Percentiles rank a stretch among this genome's conserved stretches.
These are phyloP conservation scores for Sarocladium oryzae DNA, from an alignment of 2,329 filamentous ascomycete species.

Conservation along the genomic window DNA sequence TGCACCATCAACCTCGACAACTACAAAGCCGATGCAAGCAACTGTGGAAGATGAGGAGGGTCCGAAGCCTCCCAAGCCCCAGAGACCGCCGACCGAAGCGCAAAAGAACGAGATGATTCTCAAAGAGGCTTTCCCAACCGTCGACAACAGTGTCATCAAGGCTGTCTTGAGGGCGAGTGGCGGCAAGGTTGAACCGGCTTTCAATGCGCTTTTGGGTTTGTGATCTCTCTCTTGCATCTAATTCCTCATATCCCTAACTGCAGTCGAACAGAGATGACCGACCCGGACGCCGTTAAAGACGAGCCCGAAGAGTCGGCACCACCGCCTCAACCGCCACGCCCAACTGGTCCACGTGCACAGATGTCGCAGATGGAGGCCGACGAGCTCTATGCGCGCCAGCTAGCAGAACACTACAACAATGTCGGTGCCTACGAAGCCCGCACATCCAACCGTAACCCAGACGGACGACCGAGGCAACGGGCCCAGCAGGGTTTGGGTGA, in stretches of 20 bases:
- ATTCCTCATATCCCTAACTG: slow-evolving; percentile 11
- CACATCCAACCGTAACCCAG: slow-evolving; percentile 37
- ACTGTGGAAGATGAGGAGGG: slow-evolving; percentile 22
- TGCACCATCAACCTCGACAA: slow-evolving; percentile 18
- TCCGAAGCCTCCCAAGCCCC: slow-evolving; percentile 69
- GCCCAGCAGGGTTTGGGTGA: slow-evolving; percentile 23
- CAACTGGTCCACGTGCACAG: slow-evolving; percentile 48
- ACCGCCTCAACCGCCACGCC: slow-evolving; percentile 76
- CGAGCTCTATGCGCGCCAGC: slow-evolving; percentile 83
- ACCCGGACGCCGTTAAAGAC: slow-evolving; percentile 59
- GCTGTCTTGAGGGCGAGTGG: slow-evolving; percentile 82
- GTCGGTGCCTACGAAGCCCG: slow-evolving; percentile 51
- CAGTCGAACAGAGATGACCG: slow-evolving; percentile 59
- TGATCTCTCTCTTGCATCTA: no score
- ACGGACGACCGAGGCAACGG: slow-evolving; percentile 35
- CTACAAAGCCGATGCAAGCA: slow-evolving; percentile 12
- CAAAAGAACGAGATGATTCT: slow-evolving; percentile 84
- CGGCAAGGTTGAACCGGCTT: slow-evolving; percentile 85
- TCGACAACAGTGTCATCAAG: slow-evolving; percentile 75
- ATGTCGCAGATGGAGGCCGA: slow-evolving; percentile 83
- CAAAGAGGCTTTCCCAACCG: slow-evolving; percentile 85
- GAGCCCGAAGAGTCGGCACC: slow-evolving; percentile 49
- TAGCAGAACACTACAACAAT: slow-evolving; percentile 83
- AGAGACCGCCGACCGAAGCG: slow-evolving; percentile 71
- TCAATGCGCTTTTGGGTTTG: slow-evolving; percentile 83